These are phyloP conservation scores for Torulaspora gathmanii DNA, from an alignment of 805 yeast species.

Conservation along the genomic window DNA sequence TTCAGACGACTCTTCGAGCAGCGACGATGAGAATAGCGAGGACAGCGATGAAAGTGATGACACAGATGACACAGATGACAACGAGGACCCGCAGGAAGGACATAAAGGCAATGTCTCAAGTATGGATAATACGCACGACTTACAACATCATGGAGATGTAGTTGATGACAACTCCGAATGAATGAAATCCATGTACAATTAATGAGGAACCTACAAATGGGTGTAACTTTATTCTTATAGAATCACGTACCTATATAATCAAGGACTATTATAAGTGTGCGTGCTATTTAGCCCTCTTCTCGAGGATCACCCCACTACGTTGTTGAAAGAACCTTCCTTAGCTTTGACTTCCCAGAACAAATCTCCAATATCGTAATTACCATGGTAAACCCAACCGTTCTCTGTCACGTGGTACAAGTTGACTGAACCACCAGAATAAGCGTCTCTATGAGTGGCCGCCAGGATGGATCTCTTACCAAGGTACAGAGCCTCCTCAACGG, in stretches of 20 bases:
- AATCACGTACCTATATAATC: slow-evolving; percentile 7
- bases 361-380: slow-evolving; percentile 88
- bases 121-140: slow-evolving; percentile 1
- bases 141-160: slow-evolving; percentile 38
- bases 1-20: slow-evolving; percentile 20
- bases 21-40: slow-evolving; percentile 26
- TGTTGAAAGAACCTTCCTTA: slow-evolving; percentile 82
- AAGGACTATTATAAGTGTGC: slow-evolving; percentile 1
- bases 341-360: slow-evolving; percentile 89
- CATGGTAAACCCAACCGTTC: slow-evolving; percentile 92
- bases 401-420: slow-evolving; percentile 91
- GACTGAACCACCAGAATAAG: slow-evolving; percentile 94
- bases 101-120: slow-evolving; percentile 3
- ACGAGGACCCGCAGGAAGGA: slow-evolving; percentile 32
- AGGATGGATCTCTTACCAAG: slow-evolving; percentile 92
- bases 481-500: slow-evolving; percentile 89
- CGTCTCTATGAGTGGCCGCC: slow-evolving; percentile 98
- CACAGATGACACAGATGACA: slow-evolving; percentile 4
- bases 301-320: slow-evolving; percentile 45
- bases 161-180: slow-evolving; percentile 40
- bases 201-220: slow-evolving; percentile 3
- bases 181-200: background rate
- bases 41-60: slow-evolving; percentile 16
- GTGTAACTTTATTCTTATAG: slow-evolving; percentile 15
- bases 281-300: background rate